Conservation (phyloP, 1,284 basidiomycete species). For the Apiotrichum sp. region DNA sequence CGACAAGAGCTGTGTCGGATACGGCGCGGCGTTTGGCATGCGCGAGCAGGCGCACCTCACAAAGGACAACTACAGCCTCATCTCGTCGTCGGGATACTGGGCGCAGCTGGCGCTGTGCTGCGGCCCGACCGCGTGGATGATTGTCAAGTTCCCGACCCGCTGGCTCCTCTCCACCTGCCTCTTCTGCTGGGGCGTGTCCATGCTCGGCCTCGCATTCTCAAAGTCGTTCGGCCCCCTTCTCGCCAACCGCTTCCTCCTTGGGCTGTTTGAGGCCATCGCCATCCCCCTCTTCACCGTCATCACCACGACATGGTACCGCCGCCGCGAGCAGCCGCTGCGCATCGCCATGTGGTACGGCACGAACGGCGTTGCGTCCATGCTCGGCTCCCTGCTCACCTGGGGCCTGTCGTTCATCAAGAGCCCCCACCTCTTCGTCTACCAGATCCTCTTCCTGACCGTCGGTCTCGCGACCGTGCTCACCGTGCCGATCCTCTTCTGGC, state of each 20-base stretch:
- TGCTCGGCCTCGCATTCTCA: constrained; percentile 20
- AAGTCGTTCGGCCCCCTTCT: constrained; percentile 26
- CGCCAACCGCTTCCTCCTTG: constrained; percentile 42
- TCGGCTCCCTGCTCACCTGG: constrained; percentile 31
- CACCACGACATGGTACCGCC: constrained; percentile 46
- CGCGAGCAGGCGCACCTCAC: constrained; percentile 25
- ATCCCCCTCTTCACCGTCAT: constrained; percentile 46
- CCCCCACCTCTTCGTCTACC: constrained; percentile 23
- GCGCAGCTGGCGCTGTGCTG: constrained; percentile 24
- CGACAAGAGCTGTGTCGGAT: constrained; percentile 33
- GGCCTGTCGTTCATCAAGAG: constrained; percentile 23
- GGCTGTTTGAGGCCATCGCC: constrained; percentile 44
- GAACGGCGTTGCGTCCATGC: constrained; percentile 19
- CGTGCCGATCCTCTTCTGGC: constrained; percentile 31
- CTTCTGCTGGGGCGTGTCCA: constrained; percentile 32
- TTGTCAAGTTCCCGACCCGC: constrained; percentile 38
- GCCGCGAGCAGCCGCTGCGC: constrained; percentile 42
- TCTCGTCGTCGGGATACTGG: constrained; percentile 20
- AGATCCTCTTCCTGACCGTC: constrained; percentile 42
- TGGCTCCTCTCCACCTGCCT: constrained; percentile 37
- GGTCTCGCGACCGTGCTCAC: constrained; percentile 43
- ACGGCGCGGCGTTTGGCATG: constrained; percentile 22
- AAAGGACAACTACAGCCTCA: constrained; percentile 30
- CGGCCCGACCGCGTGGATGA: constrained; percentile 38
- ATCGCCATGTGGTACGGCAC: constrained; percentile 32